phyloP scores from a whole-genome alignment of 2,329 filamentous ascomycete species.

The Amylocarpus encephaloides region DNA sequence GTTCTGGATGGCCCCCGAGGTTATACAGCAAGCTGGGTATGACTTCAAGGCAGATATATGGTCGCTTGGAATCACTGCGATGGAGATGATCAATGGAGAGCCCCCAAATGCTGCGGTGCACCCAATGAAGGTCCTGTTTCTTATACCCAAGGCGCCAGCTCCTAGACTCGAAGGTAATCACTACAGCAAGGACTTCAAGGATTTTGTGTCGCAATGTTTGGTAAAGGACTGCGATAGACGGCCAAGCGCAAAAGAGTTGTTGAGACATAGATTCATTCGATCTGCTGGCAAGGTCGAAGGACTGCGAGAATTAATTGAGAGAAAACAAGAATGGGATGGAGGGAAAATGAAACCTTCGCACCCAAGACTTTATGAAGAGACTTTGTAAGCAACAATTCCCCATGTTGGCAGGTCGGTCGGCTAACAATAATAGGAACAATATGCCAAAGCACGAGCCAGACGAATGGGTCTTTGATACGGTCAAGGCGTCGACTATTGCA shows the following conservation, averaged over 20 bases:
- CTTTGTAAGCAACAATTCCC: slow-evolving; percentile 47
- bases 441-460: slow-evolving; percentile 62
- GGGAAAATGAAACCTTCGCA: slow-evolving; percentile 62
- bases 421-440: slow-evolving; percentile 51
- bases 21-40: slow-evolving; percentile 78
- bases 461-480: slow-evolving; percentile 93
- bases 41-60: slow-evolving; percentile 92
- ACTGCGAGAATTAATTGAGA: slow-evolving; percentile 78
- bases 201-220: slow-evolving; percentile 85
- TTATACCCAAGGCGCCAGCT: slow-evolving; percentile 82
- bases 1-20: slow-evolving; percentile 95
- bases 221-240: slow-evolving; percentile 85
- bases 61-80: slow-evolving; percentile 86
- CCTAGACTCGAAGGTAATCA: slow-evolving; percentile 73
- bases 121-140: slow-evolving; percentile 88
- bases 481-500: slow-evolving; percentile 63
- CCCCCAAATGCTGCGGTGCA: slow-evolving; percentile 82
- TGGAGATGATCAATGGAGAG: slow-evolving; percentile 82
- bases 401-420: slow-evolving; percentile 15
- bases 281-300: slow-evolving; percentile 82
- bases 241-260: slow-evolving; percentile 77
- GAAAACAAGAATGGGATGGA: slow-evolving; percentile 76
- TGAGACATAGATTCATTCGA: slow-evolving; percentile 83
- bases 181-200: slow-evolving; percentile 87
- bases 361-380: slow-evolving; percentile 89